Percentiles rank a stretch among this genome's conserved stretches.
phyloP scores from a whole-genome alignment of 306 rosid genomes.

The Hippophae gyantsensis region DNA sequence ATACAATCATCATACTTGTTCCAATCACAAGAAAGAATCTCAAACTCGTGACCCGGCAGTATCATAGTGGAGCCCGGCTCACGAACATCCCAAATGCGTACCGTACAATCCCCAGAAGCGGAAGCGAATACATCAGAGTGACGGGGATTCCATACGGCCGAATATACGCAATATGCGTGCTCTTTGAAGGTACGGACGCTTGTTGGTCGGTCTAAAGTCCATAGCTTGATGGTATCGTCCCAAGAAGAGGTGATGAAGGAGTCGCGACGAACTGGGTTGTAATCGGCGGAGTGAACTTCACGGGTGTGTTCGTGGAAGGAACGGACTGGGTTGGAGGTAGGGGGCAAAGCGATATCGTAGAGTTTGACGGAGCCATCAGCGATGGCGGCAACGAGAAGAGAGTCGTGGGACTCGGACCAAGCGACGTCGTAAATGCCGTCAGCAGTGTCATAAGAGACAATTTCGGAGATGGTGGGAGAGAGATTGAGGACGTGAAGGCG shows the following conservation, averaged over 20 bases:
- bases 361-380: conserved; percentile 94
- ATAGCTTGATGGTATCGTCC: conserved; percentile 82
- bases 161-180: conserved; percentile 84
- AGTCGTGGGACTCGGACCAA: conserved; percentile 94
- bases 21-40: conserved; percentile 75
- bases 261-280: conserved; percentile 91
- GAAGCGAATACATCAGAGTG: conserved; percentile 89
- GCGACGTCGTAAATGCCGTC: conserved; percentile 83
- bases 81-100: conserved; percentile 84
- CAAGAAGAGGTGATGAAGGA: conserved; percentile 83
- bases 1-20: conserved; percentile 82
- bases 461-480: conserved; percentile 47
- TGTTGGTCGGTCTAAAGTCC: conserved; percentile 81
- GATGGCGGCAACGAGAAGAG: conserved; percentile 71
- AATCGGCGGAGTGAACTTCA: conserved; percentile 70
- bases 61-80: conserved; percentile 80
- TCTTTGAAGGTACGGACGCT: conserved; percentile 79
- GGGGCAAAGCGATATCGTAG: conserved; percentile 70
- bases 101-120: conserved; percentile 88
- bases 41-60: conserved; percentile 64
- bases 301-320: conserved; percentile 88
- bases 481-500: conserved; percentile 82
- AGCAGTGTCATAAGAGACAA: conserved; percentile 71
- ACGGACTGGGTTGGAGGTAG: conserved; percentile 69
- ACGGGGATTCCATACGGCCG: conserved; percentile 88